A percentile compares a stretch with the other conserved stretches of the same genome.
Conservation (phyloP, 225 moss, liverwort and hornwort genomes). For the Climacium dendroides region DNA sequence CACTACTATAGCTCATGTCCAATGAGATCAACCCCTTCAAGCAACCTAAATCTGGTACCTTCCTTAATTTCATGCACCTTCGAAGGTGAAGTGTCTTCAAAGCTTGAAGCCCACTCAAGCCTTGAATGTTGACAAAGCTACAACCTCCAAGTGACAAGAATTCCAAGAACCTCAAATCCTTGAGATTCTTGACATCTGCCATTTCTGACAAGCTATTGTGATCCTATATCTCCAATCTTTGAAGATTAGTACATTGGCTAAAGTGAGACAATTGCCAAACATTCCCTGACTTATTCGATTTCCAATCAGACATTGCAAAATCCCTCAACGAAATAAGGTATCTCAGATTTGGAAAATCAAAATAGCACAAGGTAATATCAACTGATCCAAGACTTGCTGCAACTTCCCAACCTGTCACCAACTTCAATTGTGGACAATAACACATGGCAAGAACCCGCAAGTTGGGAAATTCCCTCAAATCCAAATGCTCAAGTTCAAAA, state of each 20-base stretch:
- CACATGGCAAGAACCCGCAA: fast-evolving
- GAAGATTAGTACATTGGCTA: neutral
- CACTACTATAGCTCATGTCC: neutral
- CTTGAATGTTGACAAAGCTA: neutral
- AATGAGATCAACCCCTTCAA: neutral
- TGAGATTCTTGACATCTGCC: fast-evolving
- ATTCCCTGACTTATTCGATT: fast-evolving
- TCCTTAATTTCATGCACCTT: fast-evolving
- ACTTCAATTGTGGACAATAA: fast-evolving
- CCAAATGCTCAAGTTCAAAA: fast-evolving
- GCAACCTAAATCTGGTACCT: neutral
- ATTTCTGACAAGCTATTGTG: fast-evolving
- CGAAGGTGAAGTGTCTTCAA: neutral
- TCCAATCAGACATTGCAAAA: fast-evolving
- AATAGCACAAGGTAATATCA: fast-evolving
- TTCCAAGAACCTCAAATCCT: neutral
- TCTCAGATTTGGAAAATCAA: neutral
- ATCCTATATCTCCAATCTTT: fast-evolving
- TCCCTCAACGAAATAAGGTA: neutral
- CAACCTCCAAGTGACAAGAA: fast-evolving
- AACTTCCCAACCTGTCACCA: neutral
- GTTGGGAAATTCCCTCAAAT: neutral
- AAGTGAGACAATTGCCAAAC: neutral
- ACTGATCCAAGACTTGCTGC: neutral
- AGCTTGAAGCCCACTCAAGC: neutral